Evolutionary conservation across 805 yeast genomes (phyloP), one percentile per base, ranked within the genome.

Genomic region (Pichia nakasei): DNA sequence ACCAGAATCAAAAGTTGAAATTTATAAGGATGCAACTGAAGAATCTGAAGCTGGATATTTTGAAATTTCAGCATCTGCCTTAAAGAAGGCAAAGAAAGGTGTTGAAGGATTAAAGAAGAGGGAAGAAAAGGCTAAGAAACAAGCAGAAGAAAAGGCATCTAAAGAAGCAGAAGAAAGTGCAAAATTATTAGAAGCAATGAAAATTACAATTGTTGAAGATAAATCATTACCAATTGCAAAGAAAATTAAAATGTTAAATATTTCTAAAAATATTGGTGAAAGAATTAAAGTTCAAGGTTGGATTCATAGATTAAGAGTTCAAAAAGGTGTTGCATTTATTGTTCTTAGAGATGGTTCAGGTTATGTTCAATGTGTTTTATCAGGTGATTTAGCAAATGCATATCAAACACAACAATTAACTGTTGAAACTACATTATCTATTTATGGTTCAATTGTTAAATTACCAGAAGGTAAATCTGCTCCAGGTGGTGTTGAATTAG

Each of bases 311-410:
- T 72, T 94, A 56, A 82, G 99, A 65, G 55, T 78, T 37, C 97
- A 93, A 66, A 93, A 94, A 70, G 96, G 95, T 38, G 75, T 87
- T 38, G 93, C 84, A 17, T 93, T 93, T 63, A 62, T 94, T 46
- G 93, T 94, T 35, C 70, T 93, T 58, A 82, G 99, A 71, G 99
- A 93, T 63, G 99, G 99, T 55, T 72, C 91, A 33, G 97, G 97
- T 3, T 88, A 60, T 64, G 61, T 93, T 49, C 99, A 93, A 69
- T 73, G 86, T 58, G 91, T 93, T 35, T 70, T 93, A 44, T 66
- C 82, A 37, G 98, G 97, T 42, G 95, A 89, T 62, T 73, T 94
- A 52, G 97, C 97, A 48, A 79, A 82, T 60, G 95, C 96, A 39
- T 80, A 83, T 66, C 81, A 78, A 64, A 89, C 97, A 37, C 69